These are phyloP conservation scores for Grosmannia huntii DNA, from an alignment of 2,329 filamentous ascomycete genomes.

Conservation along the genomic window DNA sequence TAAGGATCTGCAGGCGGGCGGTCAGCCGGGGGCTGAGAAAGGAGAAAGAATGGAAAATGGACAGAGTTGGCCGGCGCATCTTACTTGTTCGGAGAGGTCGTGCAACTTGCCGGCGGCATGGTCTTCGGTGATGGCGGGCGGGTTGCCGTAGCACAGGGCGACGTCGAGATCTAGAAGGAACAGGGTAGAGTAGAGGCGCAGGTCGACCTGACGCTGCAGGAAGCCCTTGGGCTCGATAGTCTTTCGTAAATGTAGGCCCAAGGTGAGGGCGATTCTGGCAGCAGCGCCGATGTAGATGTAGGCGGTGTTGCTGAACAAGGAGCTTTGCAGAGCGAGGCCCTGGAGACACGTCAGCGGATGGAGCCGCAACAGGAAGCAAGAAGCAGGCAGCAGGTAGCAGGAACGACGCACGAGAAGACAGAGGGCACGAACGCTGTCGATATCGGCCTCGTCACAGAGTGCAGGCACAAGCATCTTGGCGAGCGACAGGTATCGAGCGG, in stretches of 20 bases:
- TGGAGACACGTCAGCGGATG: background rate
- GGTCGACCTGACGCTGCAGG: slow-evolving; percentile 15
- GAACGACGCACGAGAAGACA: slow-evolving; percentile 12
- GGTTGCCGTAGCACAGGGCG: slow-evolving; percentile 16
- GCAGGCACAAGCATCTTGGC: slow-evolving; percentile 15
- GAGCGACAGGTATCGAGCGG: slow-evolving; percentile 13
- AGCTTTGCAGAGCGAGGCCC: slow-evolving; percentile 14
- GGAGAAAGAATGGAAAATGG: background rate
- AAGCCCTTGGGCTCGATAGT: slow-evolving; percentile 13
- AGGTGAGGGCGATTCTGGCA: slow-evolving; percentile 15
- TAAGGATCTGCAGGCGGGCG: slow-evolving; percentile 12
- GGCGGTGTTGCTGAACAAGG: slow-evolving; percentile 15
- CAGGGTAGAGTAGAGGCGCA: slow-evolving; percentile 15
- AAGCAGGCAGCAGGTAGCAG: background rate
- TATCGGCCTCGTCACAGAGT: slow-evolving; percentile 16
- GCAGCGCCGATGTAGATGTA: slow-evolving; percentile 17
- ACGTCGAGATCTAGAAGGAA: slow-evolving; percentile 17
- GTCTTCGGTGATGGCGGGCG: slow-evolving; percentile 14
- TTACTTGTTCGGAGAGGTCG: slow-evolving; percentile 12
- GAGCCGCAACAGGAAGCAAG: background rate
- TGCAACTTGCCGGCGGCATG: slow-evolving; percentile 8
- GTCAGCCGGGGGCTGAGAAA: background rate
- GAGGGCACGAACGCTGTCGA: slow-evolving; percentile 16
- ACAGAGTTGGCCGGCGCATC: background rate
- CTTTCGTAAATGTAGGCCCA: slow-evolving; percentile 15